phyloP scores from a whole-genome alignment of 192 early-diverging fungal genomes.

The Entomortierella parvispora region DNA sequence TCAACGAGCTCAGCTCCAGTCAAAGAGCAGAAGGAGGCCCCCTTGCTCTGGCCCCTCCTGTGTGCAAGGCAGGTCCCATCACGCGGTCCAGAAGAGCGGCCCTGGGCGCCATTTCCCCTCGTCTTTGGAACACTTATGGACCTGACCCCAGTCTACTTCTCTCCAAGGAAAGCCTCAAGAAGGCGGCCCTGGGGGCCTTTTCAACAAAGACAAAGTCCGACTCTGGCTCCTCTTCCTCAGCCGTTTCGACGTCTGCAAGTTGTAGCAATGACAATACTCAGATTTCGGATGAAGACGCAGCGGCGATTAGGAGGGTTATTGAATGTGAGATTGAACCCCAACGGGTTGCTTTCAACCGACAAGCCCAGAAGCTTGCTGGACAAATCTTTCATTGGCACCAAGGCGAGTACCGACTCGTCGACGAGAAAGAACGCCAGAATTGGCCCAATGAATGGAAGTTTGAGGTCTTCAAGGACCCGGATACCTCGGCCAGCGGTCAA shows the following conservation, averaged over 20 bases:
- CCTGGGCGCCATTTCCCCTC: conserved; percentile 35
- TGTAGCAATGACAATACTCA: background rate
- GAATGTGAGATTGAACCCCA: conserved; percentile 28
- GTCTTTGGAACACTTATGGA: conserved; percentile 41
- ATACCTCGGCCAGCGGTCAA: no score
- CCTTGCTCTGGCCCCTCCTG: background rate
- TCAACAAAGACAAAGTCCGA: no score
- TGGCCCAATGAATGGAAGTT: conserved; percentile 51
- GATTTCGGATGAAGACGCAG: no score
- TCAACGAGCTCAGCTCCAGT: conserved; percentile 27
- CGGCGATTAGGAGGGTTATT: conserved; percentile 11
- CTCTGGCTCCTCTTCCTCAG: no score
- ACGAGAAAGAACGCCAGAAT: conserved; percentile 38
- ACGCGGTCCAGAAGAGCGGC: conserved; percentile 28
- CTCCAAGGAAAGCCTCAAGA: conserved; percentile 6
- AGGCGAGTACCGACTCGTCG: conserved; percentile 23
- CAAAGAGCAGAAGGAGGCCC: background rate
- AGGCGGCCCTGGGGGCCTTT: background rate
- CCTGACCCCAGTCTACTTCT: background rate
- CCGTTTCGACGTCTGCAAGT: no score
- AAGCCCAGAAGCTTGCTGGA: conserved; percentile 37
- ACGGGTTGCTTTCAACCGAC: conserved; percentile 30
- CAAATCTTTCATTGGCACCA: conserved; percentile 42
- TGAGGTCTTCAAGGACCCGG: conserved; percentile 40
- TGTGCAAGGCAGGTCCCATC: conserved; percentile 5